Percentiles rank a stretch among this genome's conserved stretches.
Evolutionary conservation across 495 filamentous ascomycete genomes (phyloP).

Genomic region (Aspergillus campestris): DNA sequence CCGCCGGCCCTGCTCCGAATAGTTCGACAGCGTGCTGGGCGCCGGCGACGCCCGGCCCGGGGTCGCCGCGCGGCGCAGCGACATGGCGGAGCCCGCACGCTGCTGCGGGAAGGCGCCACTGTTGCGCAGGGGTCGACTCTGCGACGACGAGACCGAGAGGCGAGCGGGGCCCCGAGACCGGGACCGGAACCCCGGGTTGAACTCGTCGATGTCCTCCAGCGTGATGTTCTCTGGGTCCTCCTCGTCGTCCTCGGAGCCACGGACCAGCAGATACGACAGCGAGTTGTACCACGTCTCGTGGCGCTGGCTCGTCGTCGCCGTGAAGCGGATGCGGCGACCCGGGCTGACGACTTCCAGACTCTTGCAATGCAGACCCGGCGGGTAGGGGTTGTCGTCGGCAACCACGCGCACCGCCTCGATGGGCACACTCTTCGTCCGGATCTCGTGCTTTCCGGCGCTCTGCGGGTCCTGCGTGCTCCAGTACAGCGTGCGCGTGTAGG

Average conservation of each 20-base stretch:
- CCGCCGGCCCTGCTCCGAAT: constrained; percentile 31
- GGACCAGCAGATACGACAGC: constrained; percentile 81
- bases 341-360: constrained; percentile 86
- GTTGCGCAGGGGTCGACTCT: constrained; percentile 59
- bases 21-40: constrained; percentile 34
- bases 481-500: constrained; percentile 92
- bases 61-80: constrained; percentile 35
- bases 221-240: constrained; percentile 55
- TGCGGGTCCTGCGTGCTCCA: constrained; percentile 91
- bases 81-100: constrained; percentile 38
- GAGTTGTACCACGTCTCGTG: constrained; percentile 99
- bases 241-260: constrained; percentile 52
- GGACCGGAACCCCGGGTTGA: constrained; percentile 64
- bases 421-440: constrained; percentile 87
- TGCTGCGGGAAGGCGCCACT: constrained; percentile 32
- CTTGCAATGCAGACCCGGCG: constrained; percentile 88
- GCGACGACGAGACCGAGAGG: constrained; percentile 75
- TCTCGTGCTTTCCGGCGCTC: constrained; percentile 62
- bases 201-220: constrained; percentile 77
- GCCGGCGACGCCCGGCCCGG: constrained; percentile 36
- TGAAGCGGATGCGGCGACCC: constrained; percentile 81
- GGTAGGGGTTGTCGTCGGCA: constrained; percentile 92
- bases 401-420: constrained; percentile 91
- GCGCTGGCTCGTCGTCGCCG: constrained; percentile 82
- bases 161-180: constrained; percentile 46